A percentile compares a stretch with the other conserved stretches of the same genome.
Conservation (phyloP, 768 basidiomycete species). For the Gloeophyllum trabeum region DNA sequence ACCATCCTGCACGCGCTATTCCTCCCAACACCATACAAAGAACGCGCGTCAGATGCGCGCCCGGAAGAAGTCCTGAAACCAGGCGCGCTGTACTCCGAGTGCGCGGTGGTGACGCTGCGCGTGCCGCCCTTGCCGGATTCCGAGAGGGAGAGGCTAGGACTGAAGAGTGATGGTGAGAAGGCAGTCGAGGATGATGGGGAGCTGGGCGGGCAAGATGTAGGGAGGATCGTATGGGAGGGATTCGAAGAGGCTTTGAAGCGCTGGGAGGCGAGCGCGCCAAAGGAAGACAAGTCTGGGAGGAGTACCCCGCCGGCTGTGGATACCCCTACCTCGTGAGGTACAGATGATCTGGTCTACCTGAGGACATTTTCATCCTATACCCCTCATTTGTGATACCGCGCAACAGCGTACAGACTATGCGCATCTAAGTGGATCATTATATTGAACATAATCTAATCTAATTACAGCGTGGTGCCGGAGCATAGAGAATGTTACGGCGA, state of each 20-base stretch:
- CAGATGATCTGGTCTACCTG: no score
- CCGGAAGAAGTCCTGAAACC: constrained; percentile 62
- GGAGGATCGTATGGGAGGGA: constrained; percentile 66
- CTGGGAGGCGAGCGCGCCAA: constrained; percentile 34
- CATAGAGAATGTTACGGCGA: no score
- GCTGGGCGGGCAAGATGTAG: constrained; percentile 57
- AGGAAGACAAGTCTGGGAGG: not conserved
- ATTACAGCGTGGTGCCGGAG: no score
- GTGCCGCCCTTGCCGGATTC: constrained; percentile 11
- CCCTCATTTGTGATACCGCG: no score
- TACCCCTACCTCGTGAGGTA: no score
- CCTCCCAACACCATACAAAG: constrained; percentile 70
- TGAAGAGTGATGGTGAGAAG: constrained; percentile 15
- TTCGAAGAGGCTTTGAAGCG: constrained; percentile 55
- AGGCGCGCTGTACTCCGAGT: constrained; percentile 69
- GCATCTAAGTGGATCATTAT: no score
- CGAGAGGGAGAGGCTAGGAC: constrained; percentile 9
- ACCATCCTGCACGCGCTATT: constrained; percentile 74
- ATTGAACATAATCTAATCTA: no score
- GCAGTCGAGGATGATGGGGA: constrained; percentile 49
- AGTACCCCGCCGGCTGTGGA: no score
- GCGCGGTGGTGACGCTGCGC: constrained; percentile 39
- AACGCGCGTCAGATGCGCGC: constrained; percentile 7
- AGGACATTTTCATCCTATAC: no score
- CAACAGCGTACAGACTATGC: no score